Conservation (phyloP, 176 grass and related monocot genomes). For the Oryza glumipatula region DNA sequence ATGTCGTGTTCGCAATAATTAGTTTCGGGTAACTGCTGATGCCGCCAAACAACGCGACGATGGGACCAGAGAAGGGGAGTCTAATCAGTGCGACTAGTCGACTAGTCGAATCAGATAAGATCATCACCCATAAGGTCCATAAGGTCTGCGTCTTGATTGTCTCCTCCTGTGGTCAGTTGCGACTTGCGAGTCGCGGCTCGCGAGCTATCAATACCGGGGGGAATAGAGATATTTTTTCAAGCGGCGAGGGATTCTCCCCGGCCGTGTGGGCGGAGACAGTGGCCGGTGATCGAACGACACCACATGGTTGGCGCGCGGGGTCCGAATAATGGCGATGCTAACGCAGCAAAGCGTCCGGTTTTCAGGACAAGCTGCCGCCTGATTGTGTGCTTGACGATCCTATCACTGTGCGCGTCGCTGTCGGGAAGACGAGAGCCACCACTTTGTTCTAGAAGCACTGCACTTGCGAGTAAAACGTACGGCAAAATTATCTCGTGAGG, state of each 20-base stretch:
- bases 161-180: no score
- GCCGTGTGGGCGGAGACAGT: not conserved
- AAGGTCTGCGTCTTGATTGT: not conserved
- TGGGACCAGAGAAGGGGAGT: not conserved
- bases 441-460: conserved; percentile 27
- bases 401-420: not conserved
- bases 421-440: not conserved
- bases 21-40: not conserved
- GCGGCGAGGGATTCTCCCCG: not conserved
- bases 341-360: not conserved
- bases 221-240: not conserved
- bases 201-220: no score
- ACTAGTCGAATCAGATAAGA: not conserved
- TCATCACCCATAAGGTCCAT: not conserved
- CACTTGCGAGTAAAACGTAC: not conserved
- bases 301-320: not conserved
- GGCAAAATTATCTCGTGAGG: not conserved
- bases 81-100: not conserved
- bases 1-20: not conserved
- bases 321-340: not conserved
- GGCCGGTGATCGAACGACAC: not conserved
- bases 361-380: not conserved
- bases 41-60: no score
- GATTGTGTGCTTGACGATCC: not conserved
- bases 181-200: no score